Conservation (phyloP, 176 grass and related monocot species). For the Paspalum vaginatum region DNA sequence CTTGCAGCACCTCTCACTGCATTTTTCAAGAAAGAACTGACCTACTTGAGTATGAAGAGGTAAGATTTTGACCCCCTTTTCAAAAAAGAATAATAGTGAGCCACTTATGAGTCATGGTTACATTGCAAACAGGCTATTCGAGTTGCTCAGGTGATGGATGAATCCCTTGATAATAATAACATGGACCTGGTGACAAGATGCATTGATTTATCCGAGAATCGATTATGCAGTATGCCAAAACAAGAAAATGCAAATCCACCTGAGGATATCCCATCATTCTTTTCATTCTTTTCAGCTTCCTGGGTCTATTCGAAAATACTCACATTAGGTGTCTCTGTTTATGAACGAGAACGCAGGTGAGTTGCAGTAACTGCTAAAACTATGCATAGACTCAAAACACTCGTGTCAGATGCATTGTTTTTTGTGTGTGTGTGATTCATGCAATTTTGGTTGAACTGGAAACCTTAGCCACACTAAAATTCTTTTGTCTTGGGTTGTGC, state of each 20-base stretch:
- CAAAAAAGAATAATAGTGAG: conserved; percentile 25
- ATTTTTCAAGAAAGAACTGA: conserved; percentile 70
- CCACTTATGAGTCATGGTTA: conserved; percentile 4
- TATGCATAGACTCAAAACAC: background rate
- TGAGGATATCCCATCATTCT: conserved; percentile 61
- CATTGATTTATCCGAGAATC: conserved; percentile 71
- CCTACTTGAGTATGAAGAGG: conserved; percentile 88
- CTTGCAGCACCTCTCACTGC: conserved; percentile 57
- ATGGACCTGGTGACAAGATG: conserved; percentile 82
- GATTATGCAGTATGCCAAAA: conserved; percentile 41
- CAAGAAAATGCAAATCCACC: conserved; percentile 45
- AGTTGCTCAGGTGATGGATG: conserved; percentile 88
- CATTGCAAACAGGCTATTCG: conserved; percentile 74
- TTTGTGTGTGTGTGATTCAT: background rate
- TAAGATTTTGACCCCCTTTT: conserved; percentile 34
- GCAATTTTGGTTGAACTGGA: conserved; percentile 25
- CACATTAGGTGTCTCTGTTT: conserved; percentile 80
- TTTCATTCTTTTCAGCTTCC: conserved; percentile 75
- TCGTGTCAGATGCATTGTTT: conserved; percentile 4
- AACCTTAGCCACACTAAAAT: conserved; percentile 14
- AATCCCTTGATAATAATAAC: conserved; percentile 75
- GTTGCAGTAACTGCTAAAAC: background rate
- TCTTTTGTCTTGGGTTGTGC: background rate
- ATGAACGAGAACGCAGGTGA: conserved; percentile 78
- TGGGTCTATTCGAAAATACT: conserved; percentile 88